phyloP scores from a whole-genome alignment of 306 rosid genomes.

The Vigna nakashimae region DNA sequence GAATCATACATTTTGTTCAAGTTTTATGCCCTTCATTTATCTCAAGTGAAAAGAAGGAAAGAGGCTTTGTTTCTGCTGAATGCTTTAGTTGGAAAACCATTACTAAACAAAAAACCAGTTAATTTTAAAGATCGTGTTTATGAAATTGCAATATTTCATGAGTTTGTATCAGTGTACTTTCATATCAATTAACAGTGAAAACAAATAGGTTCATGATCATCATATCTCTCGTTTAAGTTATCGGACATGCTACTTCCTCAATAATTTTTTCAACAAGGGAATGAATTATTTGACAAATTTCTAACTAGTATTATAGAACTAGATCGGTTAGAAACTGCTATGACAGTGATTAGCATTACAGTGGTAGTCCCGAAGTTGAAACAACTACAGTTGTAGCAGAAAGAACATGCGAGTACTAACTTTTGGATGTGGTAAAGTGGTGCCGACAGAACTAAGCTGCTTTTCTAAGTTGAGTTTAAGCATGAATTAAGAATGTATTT shows the following conservation, averaged over 20 bases:
- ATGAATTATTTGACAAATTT: not conserved
- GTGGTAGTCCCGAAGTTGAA: not conserved
- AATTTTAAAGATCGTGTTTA: no score
- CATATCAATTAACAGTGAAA: not conserved
- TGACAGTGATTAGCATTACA: no score
- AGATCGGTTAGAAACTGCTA: not conserved
- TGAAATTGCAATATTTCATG: not conserved
- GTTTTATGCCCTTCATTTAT: not conserved
- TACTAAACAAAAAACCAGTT: not conserved
- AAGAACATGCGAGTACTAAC: no score
- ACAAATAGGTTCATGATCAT: constrained; percentile 1
- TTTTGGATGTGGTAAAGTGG: no score
- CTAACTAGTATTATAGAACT: not conserved
- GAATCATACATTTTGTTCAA: not conserved
- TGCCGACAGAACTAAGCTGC: no score
- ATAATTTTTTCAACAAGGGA: not conserved
- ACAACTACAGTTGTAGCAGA: not conserved
- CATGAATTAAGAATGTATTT: no score
- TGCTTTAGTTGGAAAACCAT: not conserved
- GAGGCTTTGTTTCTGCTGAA: not conserved
- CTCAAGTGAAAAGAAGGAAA: not conserved
- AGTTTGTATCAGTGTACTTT: not conserved
- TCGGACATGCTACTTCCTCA: constrained; percentile 48
- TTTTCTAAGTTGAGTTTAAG: no score
- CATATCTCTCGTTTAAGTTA: constrained; percentile 51